phyloP scores from a whole-genome alignment of 2,329 filamentous ascomycete genomes.

The Trichoderma koningiopsis region DNA sequence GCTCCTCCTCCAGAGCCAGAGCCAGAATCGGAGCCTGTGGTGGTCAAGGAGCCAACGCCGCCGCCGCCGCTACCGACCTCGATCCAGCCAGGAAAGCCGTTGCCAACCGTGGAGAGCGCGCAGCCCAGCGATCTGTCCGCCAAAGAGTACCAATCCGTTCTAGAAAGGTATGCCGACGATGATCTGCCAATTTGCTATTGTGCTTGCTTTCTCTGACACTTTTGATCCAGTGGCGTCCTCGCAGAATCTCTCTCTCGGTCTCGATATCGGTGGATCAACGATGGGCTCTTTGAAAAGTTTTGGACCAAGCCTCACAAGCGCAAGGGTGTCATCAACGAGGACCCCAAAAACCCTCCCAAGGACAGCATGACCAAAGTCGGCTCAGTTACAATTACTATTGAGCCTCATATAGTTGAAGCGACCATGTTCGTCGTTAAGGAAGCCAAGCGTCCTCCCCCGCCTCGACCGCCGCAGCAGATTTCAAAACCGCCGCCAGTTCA shows the following conservation, averaged over 20 bases:
- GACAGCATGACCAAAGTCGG: slow-evolving; percentile 74
- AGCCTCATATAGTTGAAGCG: slow-evolving; percentile 78
- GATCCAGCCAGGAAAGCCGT: slow-evolving; percentile 64
- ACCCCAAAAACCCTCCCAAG: slow-evolving; percentile 67
- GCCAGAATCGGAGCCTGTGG: slow-evolving; percentile 34
- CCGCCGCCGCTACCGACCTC: slow-evolving; percentile 60
- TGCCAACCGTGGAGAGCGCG: slow-evolving; percentile 69
- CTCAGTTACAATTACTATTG: slow-evolving; percentile 72
- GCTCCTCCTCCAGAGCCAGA: slow-evolving; percentile 32
- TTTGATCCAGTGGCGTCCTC: slow-evolving; percentile 64
- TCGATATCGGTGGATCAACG: slow-evolving; percentile 70
- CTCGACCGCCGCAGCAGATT: slow-evolving; percentile 40
- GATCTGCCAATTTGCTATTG: not conserved
- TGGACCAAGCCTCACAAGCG: slow-evolving; percentile 73
- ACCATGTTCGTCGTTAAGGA: slow-evolving; percentile 73
- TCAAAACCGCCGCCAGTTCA: slow-evolving; percentile 21
- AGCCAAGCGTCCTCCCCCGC: slow-evolving; percentile 45
- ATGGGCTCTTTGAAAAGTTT: slow-evolving; percentile 75
- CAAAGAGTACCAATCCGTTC: slow-evolving; percentile 72
- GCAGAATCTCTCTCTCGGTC: slow-evolving; percentile 73
- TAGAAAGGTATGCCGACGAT: slow-evolving; percentile 60
- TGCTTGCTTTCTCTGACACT: not conserved
- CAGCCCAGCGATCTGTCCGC: slow-evolving; percentile 65
- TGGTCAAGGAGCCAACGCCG: slow-evolving; percentile 35
- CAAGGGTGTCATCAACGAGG: slow-evolving; percentile 65